These are phyloP conservation scores for Kandelia obovata DNA, from an alignment of 345 rosid species.

Conservation along the genomic window DNA sequence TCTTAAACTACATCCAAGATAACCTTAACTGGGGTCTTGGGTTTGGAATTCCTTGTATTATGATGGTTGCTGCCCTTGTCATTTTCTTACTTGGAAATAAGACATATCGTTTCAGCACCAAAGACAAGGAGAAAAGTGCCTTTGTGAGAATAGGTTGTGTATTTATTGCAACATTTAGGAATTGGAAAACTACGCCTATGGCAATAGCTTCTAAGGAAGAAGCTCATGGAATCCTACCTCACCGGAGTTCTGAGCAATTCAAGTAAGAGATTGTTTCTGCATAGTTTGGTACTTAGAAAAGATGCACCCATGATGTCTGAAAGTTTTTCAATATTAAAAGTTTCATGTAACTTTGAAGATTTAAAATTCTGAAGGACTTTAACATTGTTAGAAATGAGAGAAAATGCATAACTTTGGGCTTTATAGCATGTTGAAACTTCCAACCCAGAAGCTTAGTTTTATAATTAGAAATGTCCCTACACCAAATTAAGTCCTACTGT, in stretches of 20 bases:
- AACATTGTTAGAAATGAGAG: too few species aligned
- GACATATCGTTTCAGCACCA: slow-evolving; percentile 9
- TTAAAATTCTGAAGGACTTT: too few species aligned
- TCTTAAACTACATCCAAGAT: slow-evolving; percentile 18
- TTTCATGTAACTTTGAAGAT: background rate
- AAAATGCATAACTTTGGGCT: too few species aligned
- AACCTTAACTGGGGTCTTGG: slow-evolving; percentile 20
- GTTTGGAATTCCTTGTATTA: slow-evolving; percentile 14
- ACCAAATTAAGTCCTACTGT: too few species aligned
- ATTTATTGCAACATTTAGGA: background rate
- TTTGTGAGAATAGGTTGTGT: slow-evolving; percentile 2
- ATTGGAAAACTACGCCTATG: background rate
- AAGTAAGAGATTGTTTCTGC: slow-evolving; percentile 1
- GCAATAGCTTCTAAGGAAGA: background rate
- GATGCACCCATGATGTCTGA: background rate
- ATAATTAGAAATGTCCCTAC: too few species aligned
- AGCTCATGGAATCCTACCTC: background rate
- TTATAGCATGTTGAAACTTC: too few species aligned
- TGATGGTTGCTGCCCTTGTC: slow-evolving; percentile 3
- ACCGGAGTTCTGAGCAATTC: slow-evolving; percentile 6
- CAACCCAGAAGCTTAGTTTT: too few species aligned
- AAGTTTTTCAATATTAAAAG: background rate
- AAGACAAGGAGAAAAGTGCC: slow-evolving; percentile 3
- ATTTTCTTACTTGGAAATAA: slow-evolving; percentile 16
- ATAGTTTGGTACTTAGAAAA: background rate